Evolutionary conservation across 306 rosid genomes (phyloP).

Genomic region (Citrullus colocynthis): DNA sequence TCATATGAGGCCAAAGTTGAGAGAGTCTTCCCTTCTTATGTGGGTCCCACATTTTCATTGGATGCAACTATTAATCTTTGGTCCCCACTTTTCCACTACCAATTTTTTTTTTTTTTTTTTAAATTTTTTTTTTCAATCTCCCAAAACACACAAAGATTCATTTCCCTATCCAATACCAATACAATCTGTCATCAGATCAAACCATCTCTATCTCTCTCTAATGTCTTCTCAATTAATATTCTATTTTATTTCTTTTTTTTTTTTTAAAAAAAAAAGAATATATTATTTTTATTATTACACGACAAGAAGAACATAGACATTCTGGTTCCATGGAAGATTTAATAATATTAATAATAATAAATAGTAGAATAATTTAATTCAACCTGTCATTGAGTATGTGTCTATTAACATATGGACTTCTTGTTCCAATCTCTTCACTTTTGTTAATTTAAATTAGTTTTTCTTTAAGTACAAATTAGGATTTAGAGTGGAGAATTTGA

Average conservation of each 20-base stretch:
- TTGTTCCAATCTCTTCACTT: no score
- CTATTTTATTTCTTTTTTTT: background rate
- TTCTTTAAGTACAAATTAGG: no score
- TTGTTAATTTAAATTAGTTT: no score
- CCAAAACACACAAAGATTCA: background rate
- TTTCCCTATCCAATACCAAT: background rate
- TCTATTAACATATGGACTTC: no score
- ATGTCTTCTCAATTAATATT: background rate
- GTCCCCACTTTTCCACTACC: slow-evolving; percentile 8
- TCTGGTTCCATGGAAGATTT: background rate
- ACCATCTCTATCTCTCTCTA: background rate
- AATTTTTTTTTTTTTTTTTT: no score
- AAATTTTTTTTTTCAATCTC: no score
- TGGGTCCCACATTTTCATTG: background rate
- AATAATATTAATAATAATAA: no score
- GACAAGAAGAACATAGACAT: background rate
- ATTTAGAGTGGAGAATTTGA: no score
- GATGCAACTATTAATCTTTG: background rate
- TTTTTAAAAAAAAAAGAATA: background rate
- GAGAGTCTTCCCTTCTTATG: background rate
- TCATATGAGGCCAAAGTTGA: slow-evolving; percentile 3
- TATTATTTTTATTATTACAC: background rate
- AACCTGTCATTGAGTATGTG: no score
- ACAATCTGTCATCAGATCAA: background rate
- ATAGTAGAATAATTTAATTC: no score